Conservation (phyloP, 495 filamentous ascomycete species). For the Amniculicola lignicola region DNA sequence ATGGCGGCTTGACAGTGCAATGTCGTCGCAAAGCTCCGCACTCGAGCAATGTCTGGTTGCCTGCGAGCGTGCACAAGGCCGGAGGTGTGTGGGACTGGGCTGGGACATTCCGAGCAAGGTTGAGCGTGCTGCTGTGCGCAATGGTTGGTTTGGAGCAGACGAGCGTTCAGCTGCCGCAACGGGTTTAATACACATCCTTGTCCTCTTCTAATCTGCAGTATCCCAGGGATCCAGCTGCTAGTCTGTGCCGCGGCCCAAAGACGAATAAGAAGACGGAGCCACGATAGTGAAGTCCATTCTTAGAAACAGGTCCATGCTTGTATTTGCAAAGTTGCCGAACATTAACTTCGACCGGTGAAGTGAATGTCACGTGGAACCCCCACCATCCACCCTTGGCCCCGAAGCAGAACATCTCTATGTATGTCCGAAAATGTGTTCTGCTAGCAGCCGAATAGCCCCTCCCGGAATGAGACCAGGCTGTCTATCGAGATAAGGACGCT, state of each 20-base stretch:
- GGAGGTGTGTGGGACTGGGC: constrained; percentile 21
- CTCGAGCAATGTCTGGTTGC: constrained; percentile 12
- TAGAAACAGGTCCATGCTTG: too few relatives aligned
- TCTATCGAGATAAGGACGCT: too few relatives aligned
- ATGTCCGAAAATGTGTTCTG: too few relatives aligned
- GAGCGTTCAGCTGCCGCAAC: not conserved
- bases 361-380: too few relatives aligned
- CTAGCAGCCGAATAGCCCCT: too few relatives aligned
- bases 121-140: constrained; percentile 2
- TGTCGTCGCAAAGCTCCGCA: not conserved
- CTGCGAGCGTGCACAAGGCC: constrained; percentile 22
- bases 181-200: constrained; percentile 18
- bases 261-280: constrained; percentile 3
- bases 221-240: not conserved
- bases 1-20: constrained; percentile 13
- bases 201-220: too few relatives aligned
- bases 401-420: too few relatives aligned
- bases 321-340: constrained; percentile 17
- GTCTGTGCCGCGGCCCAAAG: not conserved
- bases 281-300: too few relatives aligned
- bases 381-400: too few relatives aligned
- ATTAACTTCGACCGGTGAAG: too few relatives aligned
- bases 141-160: constrained; percentile 18
- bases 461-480: too few relatives aligned
- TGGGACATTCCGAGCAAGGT: constrained; percentile 17